Evolutionary conservation across 1,284 basidiomycete species (phyloP), one percentile per base, ranked within the genome.

Genomic region (Tilletia caries): DNA sequence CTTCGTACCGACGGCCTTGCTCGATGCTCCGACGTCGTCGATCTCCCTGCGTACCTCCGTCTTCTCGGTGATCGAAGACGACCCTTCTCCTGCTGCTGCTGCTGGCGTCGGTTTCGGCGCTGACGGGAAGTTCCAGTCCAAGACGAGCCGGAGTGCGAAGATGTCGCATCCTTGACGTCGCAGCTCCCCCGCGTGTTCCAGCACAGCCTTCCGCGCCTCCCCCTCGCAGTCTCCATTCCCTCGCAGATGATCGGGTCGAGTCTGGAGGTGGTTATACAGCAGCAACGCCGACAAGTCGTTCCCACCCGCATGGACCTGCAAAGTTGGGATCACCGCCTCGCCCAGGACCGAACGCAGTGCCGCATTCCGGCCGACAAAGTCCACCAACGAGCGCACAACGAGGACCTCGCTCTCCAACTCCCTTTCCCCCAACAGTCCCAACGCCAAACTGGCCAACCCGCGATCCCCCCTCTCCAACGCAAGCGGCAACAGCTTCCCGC

Each of bases 361-460:
- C 58, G 27, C 58, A 20, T 62, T 37, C 33, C 34, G 58, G 5
- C 32, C 58, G 2, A n/a, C 58, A n/a, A 62, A 62, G 58, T 62
- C 58, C 58, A 12, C 15, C 80, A 92, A 18, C 10, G 33, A 66
- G 27, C 43, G 65, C 0, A 27, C 92, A 73, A 95, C 84, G 23
- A 95, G 86, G 62, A 93, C 89, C 60, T 91, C 88, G 23, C 96
- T 91, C 1, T 93, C 90, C 15, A 96, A 82, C 83, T 97, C 94
- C 64, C 91, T 87, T 41, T 92, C 86, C 73, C 90, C 89, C 33
- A 98, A 86, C 73, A 92, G 86, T 92, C 94, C 96, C 83, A 97
- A 94, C 2, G 92, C 92, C 95, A 95, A 98, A 72, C 91, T 92
- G n/a, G 89, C 92, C n/a, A 98, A 86, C 91, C 92, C 98, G 43